These are phyloP conservation scores for Ophiostoma piceae DNA, from an alignment of 2,329 filamentous ascomycete species.

Conservation along the genomic window DNA sequence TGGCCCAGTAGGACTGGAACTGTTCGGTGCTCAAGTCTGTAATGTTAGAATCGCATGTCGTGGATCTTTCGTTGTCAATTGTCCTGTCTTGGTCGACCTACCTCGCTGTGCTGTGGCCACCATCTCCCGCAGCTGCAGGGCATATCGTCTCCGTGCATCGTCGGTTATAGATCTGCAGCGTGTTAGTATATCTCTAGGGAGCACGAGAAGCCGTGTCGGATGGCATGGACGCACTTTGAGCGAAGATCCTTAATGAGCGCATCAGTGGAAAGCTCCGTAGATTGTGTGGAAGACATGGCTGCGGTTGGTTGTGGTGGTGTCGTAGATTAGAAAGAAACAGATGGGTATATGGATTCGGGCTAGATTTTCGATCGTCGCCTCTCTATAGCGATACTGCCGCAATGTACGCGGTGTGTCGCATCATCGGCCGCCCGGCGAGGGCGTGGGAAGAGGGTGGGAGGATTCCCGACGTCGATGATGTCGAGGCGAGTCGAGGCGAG, in stretches of 20 bases:
- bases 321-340: not conserved
- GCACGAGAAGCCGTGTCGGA: not conserved
- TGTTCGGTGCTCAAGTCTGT: constrained; percentile 73
- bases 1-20: constrained; percentile 58
- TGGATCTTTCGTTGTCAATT: too few species aligned
- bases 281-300: constrained; percentile 29
- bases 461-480: not conserved
- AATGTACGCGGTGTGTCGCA: constrained; percentile 25
- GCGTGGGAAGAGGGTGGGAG: not conserved
- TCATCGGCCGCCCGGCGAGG: constrained; percentile 22
- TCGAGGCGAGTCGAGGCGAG: not conserved
- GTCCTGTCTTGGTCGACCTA: constrained; percentile 30
- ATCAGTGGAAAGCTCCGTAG: constrained; percentile 53
- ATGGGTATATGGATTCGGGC: not conserved
- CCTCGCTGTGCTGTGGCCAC: constrained; percentile 53
- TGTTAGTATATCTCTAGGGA: not conserved
- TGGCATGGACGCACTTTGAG: constrained; percentile 42
- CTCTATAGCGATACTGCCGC: constrained; percentile 26
- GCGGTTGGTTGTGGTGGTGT: not conserved
- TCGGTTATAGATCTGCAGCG: constrained; percentile 34
- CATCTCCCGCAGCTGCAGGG: constrained; percentile 50
- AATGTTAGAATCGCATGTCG: not conserved
- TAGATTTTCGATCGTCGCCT: constrained; percentile 21
- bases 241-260: constrained; percentile 51
- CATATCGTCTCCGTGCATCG: constrained; percentile 50